Evolutionary conservation across 257 asterid species (phyloP).

Genomic region (Nyctanthes arbortristis): DNA sequence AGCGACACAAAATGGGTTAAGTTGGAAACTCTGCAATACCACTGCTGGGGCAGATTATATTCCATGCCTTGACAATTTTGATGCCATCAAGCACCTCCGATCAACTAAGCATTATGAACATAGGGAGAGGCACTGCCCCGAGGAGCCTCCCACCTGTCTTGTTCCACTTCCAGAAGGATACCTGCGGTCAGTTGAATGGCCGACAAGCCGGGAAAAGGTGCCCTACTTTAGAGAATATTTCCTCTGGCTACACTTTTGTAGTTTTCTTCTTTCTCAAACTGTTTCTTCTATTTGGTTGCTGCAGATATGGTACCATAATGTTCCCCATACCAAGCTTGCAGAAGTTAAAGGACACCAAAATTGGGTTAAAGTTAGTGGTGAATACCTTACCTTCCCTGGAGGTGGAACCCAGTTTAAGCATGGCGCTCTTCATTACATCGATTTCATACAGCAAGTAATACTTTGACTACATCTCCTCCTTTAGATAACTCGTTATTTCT

Average conservation of each 20-base stretch:
- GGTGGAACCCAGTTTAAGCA: slow-evolving; percentile 98
- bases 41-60: slow-evolving; percentile 92
- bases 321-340: slow-evolving; percentile 92
- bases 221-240: slow-evolving; percentile 5
- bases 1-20: slow-evolving; percentile 39
- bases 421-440: slow-evolving; percentile 98
- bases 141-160: slow-evolving; percentile 89
- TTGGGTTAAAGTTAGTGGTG: slow-evolving; percentile 95
- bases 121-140: slow-evolving; percentile 98
- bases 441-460: slow-evolving; percentile 85
- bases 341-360: slow-evolving; percentile 90
- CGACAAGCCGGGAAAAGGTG: slow-evolving; percentile 96
- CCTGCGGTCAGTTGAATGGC: slow-evolving; percentile 84
- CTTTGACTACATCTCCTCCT: not conserved
- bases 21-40: slow-evolving; percentile 87
- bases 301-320: slow-evolving; percentile 98
- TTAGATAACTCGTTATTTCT: slow-evolving; percentile 8
- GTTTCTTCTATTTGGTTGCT: slow-evolving; percentile 12
- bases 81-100: slow-evolving; percentile 63
- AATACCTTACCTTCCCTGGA: slow-evolving; percentile 95
- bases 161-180: slow-evolving; percentile 90
- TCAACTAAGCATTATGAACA: slow-evolving; percentile 95
- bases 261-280: slow-evolving; percentile 17
- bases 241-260: not conserved
- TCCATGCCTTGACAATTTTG: slow-evolving; percentile 92